Base-by-base conservation (phyloP, 1,284 basidiomycete species). In the Agaricales sp. region DNA sequence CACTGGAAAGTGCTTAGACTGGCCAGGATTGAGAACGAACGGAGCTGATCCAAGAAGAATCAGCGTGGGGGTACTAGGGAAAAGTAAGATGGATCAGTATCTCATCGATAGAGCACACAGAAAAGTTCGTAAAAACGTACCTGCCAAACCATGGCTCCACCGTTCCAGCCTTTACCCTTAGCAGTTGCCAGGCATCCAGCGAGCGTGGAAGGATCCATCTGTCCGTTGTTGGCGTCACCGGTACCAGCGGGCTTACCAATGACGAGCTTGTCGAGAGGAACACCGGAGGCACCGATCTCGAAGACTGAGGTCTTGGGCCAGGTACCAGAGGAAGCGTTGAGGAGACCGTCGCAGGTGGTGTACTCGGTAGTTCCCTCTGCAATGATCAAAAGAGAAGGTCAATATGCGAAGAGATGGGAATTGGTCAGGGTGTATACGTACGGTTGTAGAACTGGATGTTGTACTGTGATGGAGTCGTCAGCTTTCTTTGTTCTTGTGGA, bases 381-480 rank as follows among this genome's bases (percentile, higher is more conserved):
- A 41, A 6, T n/a, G 8, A 41, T 41, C n/a, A n/a, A n/a, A n/a
- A n/a, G n/a, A 41, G 18, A 16, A 41, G 8, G 8, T 41, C 18
- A 8, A 8, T 41, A 8, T 6, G 4, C 6, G 16, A 41, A 8
- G 39, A 12, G 43, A 37, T 46, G 21, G 22, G 6, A 4, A 41
- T 6, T 8, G n/a, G 6, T 6, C 6, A 13, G 26, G 16, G 14
- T 12, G 11, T 8, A n/a, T 16, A 44, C 69, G 54, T 53, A 80
- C 79, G 80, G 58, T 83, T 82, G 60, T 82, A 82, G 63, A 82
- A 82, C 71, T 81, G 58, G 26, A 75, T 59, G 46, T 74, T 75
- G 56, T 74, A 75, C 71, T 61, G 22, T 4, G 21, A 41, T 6
- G 6, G 6, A 4, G 39, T 41, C 12, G 44, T 6, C 4, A 45